Base-by-base conservation (phyloP, 2,329 filamentous ascomycete genomes). In the Hypoxylon rubiginosum region DNA sequence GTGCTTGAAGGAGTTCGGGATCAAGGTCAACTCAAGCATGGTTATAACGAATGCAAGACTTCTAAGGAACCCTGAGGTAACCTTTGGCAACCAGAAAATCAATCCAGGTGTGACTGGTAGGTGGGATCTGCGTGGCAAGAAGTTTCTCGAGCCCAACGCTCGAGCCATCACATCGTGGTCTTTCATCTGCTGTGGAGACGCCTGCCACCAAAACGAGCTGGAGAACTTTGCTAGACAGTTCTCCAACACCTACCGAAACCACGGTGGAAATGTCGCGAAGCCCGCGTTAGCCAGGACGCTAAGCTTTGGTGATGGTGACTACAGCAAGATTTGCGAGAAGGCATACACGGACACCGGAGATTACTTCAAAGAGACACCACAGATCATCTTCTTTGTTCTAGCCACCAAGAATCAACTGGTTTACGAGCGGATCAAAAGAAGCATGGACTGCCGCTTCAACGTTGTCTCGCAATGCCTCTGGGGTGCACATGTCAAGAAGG, bases 391-490 rank as follows among this genome's bases (percentile, higher is more conserved):
- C 71, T 91, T 95, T 72, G 84, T 98, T 10, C 83, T 97, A 1
- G 85, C 86, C 0, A 87, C 90, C 75, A 91, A 91, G 74, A 91
- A 93, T 67, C 82, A 87, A 0, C 88, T 89, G 13, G 83, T 88
- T 0, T 99, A 99, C 73, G 89, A 92, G 56, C 89, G 92, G 0
- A 86, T 98, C 77, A 99, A 99, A 88, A 94, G 94, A 80, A 92
- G 88, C 26, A 91, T 89, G 66, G 96, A 99, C 72, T 95, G 92
- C 74, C 90, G 92, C 34, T 94, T 89, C 69, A 94, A 91, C n/a
- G 86, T 94, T 13, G 84, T 93, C 0, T 93, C 93, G 0, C 96
- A 98, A 76, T 91, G 94, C 67, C 76, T 98, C n/a, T 90, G 94
- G 70, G 82, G 84, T 2, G 81, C 81, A 0, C 91, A 97, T 64